These are phyloP conservation scores for Penicillium janthinellum DNA, from an alignment of 2,329 filamentous ascomycete species.

Conservation along the genomic window DNA sequence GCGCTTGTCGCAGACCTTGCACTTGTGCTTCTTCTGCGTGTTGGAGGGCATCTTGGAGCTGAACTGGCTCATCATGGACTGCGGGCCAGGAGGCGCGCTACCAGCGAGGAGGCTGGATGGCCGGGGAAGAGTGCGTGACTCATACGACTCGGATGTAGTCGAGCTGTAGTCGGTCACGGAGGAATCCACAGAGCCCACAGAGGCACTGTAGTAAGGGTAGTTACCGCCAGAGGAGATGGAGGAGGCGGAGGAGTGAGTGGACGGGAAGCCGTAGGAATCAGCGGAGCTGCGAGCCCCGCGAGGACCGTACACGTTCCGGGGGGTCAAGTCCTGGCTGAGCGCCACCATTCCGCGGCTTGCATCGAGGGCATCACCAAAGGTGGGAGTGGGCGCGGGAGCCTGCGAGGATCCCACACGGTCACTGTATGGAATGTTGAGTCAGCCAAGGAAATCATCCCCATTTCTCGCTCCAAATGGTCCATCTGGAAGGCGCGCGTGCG, in stretches of 20 bases:
- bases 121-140: slow-evolving; percentile 81
- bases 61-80: slow-evolving; percentile 99
- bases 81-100: slow-evolving; percentile 76
- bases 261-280: slow-evolving; percentile 90
- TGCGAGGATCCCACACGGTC: slow-evolving; percentile 41
- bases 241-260: slow-evolving; percentile 86
- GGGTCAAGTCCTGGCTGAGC: slow-evolving; percentile 89
- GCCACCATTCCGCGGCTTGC: slow-evolving; percentile 93
- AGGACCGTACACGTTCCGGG: slow-evolving; percentile 82
- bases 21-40: slow-evolving; percentile 99
- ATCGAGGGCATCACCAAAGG: slow-evolving; percentile 86
- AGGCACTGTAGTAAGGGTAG: slow-evolving; percentile 84
- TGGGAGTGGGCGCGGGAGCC: slow-evolving; percentile 60
- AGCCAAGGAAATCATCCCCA: slow-evolving; percentile 10
- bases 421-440: slow-evolving; percentile 24
- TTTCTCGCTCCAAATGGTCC: neutral
- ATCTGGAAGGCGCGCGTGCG: neutral
- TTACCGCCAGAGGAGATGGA: slow-evolving; percentile 83
- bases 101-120: slow-evolving; percentile 66
- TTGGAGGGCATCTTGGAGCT: slow-evolving; percentile 94
- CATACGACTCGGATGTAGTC: slow-evolving; percentile 78
- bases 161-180: slow-evolving; percentile 93
- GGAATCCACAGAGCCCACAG: slow-evolving; percentile 67
- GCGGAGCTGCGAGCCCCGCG: slow-evolving; percentile 68
- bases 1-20: slow-evolving; percentile 97